Evolutionary conservation across 192 early-diverging fungal species (phyloP).

Genomic region (Coemansia sp.): DNA sequence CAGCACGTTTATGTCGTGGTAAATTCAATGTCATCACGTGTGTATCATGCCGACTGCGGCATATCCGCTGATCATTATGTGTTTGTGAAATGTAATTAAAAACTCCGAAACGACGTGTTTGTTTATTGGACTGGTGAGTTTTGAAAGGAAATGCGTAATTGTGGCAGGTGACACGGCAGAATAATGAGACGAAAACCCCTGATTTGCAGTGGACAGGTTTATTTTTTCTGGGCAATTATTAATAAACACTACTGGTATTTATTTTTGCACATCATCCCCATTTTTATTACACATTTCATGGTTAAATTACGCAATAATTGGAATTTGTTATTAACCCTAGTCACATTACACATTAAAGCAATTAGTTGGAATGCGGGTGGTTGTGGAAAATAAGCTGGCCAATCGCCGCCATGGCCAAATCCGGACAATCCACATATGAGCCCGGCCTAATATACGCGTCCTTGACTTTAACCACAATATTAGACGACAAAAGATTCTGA

Average conservation of each 20-base stretch:
- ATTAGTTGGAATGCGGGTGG: not conserved
- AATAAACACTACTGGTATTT: not conserved
- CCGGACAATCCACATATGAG: conserved; percentile 13
- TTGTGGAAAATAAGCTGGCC: conserved; percentile 2
- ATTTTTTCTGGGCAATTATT: too few relatives aligned
- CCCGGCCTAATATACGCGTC: conserved; percentile 13
- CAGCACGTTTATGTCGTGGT: not conserved
- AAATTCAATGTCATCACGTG: not conserved
- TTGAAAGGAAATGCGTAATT: too few relatives aligned
- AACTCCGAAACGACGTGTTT: too few relatives aligned
- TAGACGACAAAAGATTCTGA: conserved; percentile 9
- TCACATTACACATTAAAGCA: not conserved
- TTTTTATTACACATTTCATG: not conserved
- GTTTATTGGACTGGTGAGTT: too few relatives aligned
- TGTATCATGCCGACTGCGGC: not conserved
- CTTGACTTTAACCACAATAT: conserved; percentile 20
- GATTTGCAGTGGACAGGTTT: too few relatives aligned
- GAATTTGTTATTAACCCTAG: not conserved
- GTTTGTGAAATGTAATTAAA: too few relatives aligned
- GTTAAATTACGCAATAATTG: not conserved
- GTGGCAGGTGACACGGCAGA: too few relatives aligned
- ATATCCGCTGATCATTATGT: not conserved
- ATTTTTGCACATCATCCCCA: not conserved
- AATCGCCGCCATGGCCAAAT: conserved; percentile 20
- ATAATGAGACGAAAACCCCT: too few relatives aligned